Conservation (phyloP, 371 early-diverging fungal genomes). For the Mycotypha africana region DNA sequence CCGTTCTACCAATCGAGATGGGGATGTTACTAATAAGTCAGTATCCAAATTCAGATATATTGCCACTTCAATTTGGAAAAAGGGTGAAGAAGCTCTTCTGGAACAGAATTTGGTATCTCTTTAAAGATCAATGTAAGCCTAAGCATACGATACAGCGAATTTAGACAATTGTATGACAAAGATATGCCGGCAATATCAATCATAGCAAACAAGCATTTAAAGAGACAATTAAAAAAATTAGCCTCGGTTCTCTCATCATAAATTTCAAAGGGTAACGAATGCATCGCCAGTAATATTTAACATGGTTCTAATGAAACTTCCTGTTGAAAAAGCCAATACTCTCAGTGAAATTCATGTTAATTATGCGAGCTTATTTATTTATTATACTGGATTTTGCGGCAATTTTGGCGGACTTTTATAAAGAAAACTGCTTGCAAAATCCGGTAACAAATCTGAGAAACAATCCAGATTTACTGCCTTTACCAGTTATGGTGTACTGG, state of each 20-base stretch:
- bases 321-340: constrained; percentile 13
- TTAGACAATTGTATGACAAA: constrained; percentile 11
- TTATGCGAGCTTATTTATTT: constrained; percentile 9
- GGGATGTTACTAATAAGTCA: constrained; percentile 5
- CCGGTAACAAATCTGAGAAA: no score
- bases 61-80: constrained; percentile 11
- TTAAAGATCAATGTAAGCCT: constrained; percentile 10
- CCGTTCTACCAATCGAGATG: constrained; percentile 3
- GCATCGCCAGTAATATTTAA: constrained; percentile 10
- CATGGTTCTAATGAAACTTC: constrained; percentile 10
- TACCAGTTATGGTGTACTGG: no score
- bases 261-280: constrained; percentile 9
- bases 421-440: no score
- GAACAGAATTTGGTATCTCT: constrained; percentile 9
- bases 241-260: constrained; percentile 7
- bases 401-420: no score
- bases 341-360: constrained; percentile 8
- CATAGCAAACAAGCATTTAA: constrained; percentile 10
- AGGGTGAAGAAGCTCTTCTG: constrained; percentile 9
- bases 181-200: constrained; percentile 9
- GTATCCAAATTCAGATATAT: constrained; percentile 12
- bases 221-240: constrained; percentile 10
- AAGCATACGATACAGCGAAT: constrained; percentile 4
- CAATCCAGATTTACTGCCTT: no score
- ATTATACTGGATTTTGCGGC: constrained; percentile 2